Evolutionary conservation across 306 rosid genomes (phyloP).

Genomic region (Sicyos edulis): DNA sequence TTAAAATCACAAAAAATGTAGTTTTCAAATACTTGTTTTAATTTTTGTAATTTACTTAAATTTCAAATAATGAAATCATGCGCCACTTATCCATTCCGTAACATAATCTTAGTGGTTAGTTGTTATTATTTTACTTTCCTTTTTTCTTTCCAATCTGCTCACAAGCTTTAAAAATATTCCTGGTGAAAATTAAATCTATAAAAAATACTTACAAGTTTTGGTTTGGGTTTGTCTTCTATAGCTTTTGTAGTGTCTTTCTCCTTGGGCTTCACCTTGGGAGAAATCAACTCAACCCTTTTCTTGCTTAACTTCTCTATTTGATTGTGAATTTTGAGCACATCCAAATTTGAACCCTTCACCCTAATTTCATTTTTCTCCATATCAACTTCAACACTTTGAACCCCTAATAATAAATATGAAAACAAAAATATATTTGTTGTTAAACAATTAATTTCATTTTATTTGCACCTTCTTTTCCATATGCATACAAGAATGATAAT

Average conservation of each 20-base stretch:
- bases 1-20: too few relatives aligned
- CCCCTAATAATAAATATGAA: conserved; percentile 31
- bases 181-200: too few relatives aligned
- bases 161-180: too few relatives aligned
- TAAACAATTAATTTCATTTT: not conserved
- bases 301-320: conserved; percentile 47
- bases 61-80: too few relatives aligned
- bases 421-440: too few relatives aligned
- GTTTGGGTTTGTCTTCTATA: conserved; percentile 31
- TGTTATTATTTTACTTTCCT: too few relatives aligned
- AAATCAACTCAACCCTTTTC: conserved; percentile 60
- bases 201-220: conserved; percentile 39
- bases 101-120: too few relatives aligned
- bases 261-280: conserved; percentile 58
- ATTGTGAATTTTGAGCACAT: conserved; percentile 49
- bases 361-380: conserved; percentile 59
- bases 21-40: too few relatives aligned
- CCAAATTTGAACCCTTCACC: conserved; percentile 53
- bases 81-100: too few relatives aligned
- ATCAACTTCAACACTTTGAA: conserved; percentile 56
- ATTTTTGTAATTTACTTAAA: too few relatives aligned
- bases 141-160: too few relatives aligned
- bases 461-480: not conserved
- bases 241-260: conserved; percentile 23
- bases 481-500: not conserved